Conservation (phyloP, 75 land plant genomes). For the Picea glauca region DNA sequence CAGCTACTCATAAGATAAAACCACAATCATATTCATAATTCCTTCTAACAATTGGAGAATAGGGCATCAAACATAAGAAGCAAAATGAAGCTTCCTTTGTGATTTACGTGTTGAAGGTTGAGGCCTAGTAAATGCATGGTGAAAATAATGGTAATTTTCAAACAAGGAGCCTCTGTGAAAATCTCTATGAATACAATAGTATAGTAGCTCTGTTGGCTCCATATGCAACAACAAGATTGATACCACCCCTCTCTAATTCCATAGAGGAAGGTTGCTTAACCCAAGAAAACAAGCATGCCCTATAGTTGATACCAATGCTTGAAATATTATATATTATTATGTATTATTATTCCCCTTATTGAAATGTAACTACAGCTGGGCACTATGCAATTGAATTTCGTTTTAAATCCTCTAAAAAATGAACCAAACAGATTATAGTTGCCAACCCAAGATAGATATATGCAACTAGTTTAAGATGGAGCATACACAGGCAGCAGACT, state of each 20-base stretch:
- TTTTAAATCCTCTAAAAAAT: neutral
- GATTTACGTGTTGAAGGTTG: conserved; percentile 33
- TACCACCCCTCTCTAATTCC: conserved; percentile 17
- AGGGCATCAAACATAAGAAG: neutral
- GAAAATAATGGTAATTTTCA: conserved; percentile 22
- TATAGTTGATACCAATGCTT: conserved; percentile 19
- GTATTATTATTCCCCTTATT: neutral
- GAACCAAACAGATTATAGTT: neutral
- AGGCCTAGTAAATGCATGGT: conserved; percentile 25
- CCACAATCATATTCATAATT: neutral
- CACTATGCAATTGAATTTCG: too few species aligned
- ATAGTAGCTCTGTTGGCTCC: conserved; percentile 28
- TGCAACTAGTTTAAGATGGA: conserved; percentile 17
- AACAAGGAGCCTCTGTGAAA: conserved; percentile 17
- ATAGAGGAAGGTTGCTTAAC: conserved; percentile 18
- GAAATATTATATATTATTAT: conserved; percentile 13
- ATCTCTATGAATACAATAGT: conserved; percentile 29
- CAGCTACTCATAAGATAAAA: conserved; percentile 15
- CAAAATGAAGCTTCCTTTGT: neutral
- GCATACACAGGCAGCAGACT: conserved; percentile 8
- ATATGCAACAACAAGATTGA: conserved; percentile 21
- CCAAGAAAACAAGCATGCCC: conserved; percentile 16
- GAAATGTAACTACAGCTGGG: too few species aligned
- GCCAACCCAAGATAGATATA: conserved; percentile 14
- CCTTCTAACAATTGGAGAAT: neutral